Evolutionary conservation across 345 rosid genomes (phyloP).

Genomic region (Ailanthus altissimus): DNA sequence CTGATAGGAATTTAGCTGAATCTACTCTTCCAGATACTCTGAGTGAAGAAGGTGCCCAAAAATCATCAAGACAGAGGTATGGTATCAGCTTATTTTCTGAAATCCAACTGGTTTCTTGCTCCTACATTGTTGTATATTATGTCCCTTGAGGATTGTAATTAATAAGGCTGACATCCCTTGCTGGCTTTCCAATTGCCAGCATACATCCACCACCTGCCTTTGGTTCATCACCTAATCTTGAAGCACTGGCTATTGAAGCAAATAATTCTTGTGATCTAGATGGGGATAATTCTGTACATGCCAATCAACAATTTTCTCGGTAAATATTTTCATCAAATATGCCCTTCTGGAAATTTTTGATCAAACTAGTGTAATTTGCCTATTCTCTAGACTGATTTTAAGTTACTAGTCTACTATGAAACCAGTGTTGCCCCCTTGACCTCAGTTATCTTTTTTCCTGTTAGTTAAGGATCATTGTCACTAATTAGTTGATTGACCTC

Average conservation of each 20-base stretch:
- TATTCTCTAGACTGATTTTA: neutral
- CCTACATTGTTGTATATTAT: conserved; percentile 3
- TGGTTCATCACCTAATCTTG: conserved; percentile 95
- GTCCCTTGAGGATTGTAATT: conserved; percentile 8
- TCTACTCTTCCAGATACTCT: conserved; percentile 38
- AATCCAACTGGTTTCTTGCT: conserved; percentile 4
- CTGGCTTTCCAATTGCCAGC: conserved; percentile 53
- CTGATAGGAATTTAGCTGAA: conserved; percentile 47
- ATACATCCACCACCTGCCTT: conserved; percentile 97
- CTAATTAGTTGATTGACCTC: neutral
- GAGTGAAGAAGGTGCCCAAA: conserved; percentile 30
- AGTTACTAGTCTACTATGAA: neutral
- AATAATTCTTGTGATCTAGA: conserved; percentile 48
- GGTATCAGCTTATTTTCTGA: conserved; percentile 8
- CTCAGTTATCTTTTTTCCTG: neutral
- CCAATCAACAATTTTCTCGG: conserved; percentile 68
- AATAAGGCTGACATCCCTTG: conserved; percentile 21
- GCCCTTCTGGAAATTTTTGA: conserved; percentile 1
- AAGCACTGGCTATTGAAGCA: conserved; percentile 80
- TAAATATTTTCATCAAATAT: conserved; percentile 30
- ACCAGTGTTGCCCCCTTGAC: neutral
- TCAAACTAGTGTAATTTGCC: neutral
- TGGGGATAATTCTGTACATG: conserved; percentile 75
- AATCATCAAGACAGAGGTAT: conserved; percentile 57
- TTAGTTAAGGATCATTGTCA: neutral